Evolutionary conservation across 2,329 filamentous ascomycete species (phyloP), one percentile per base, ranked within the genome.

Genomic region (Claviceps humidiphila): DNA sequence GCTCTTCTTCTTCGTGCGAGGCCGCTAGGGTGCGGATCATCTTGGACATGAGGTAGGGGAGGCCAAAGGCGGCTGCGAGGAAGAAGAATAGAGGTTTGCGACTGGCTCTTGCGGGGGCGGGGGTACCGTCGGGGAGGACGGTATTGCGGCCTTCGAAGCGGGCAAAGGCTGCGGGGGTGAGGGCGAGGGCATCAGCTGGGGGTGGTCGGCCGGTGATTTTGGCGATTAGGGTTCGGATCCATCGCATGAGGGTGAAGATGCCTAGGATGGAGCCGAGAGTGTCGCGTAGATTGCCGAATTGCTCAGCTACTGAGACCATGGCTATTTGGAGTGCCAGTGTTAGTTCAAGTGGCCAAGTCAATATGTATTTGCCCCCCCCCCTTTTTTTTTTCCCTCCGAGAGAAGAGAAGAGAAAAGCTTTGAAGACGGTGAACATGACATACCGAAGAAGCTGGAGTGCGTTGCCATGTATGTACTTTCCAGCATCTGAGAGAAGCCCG

Each of bases 381-480:
- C 9, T 43, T 14, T n/a, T n/a, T n/a, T n/a, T n/a, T n/a, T 43
- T 20, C 5, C 16, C 17, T 13, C 14, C 11, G 17, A 43, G 9
- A 34, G 20, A 37, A 14, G 5, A 6, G 20, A n/a, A 20, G 24
- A n/a, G 30, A 24, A 34, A 20, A 14, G 26, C 4, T 26, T 40
- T 13, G 30, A 41, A 7, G 8, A 7, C 14, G 43, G 40, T 14
- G 16, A 26, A 58, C 85, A 62, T 78, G 24, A 59, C 85, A 62
- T 78, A 95, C 89, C 90, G 63, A 97, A 98, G 70, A 98, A 98
- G 51, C 89, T 95, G 5, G 90, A 96, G 69, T 98, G 93, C 0
- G 93, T 98, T 34, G 94, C 93, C 94, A 98, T 98, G 63, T 96
- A 98, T 11, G 93, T 97, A 74, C 93, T 97, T 71, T 98, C 93